A percentile compares a stretch with the other conserved stretches of the same genome.
phyloP scores from a whole-genome alignment of 495 filamentous ascomycete species.

The Collariella sp. region DNA sequence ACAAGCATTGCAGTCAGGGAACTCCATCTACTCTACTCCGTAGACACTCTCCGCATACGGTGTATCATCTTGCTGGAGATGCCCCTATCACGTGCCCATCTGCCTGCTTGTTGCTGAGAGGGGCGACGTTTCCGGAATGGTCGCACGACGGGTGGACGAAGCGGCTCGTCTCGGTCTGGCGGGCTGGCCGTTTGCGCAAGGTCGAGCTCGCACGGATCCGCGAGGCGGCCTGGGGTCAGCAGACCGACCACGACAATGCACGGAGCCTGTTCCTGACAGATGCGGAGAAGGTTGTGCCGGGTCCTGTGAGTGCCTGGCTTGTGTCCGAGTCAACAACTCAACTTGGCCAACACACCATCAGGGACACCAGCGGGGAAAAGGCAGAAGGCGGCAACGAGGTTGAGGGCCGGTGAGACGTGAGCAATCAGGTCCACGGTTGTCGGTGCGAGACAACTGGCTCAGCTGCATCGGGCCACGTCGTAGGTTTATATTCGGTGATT shows the following conservation, averaged over 20 bases:
- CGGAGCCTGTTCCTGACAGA: neutral
- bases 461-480: conserved; percentile 17
- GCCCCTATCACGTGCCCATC: too few relatives aligned
- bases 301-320: neutral
- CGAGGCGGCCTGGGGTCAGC: neutral
- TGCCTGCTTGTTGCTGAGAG: too few relatives aligned
- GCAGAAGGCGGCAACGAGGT: neutral
- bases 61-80: too few relatives aligned
- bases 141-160: neutral
- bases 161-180: neutral
- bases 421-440: conserved; percentile 1
- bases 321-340: neutral
- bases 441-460: neutral
- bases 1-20: too few relatives aligned
- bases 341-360: neutral
- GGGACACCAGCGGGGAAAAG: neutral
- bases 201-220: neutral
- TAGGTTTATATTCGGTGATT: conserved; percentile 5
- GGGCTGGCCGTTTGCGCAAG: neutral
- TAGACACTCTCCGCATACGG: too few relatives aligned
- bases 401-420: conserved; percentile 4
- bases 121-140: too few relatives aligned
- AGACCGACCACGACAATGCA: neutral
- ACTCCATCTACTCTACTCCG: too few relatives aligned
- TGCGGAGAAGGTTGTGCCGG: neutral